A percentile compares a stretch with the other conserved stretches of the same genome.
Conservation (phyloP, 129 eudicot genomes). For the Heracleum sosnowskyi region DNA sequence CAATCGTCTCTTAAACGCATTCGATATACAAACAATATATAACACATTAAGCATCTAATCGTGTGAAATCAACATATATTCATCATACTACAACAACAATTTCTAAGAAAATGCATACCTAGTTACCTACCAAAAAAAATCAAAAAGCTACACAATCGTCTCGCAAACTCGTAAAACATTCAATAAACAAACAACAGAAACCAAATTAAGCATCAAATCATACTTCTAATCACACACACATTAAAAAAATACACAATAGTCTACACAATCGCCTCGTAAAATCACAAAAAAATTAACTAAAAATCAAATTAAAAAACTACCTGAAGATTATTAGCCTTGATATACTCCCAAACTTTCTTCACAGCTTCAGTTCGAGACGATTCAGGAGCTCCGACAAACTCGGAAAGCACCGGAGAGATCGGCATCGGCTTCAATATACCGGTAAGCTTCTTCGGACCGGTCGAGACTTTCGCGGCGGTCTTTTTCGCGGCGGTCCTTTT, state of each 20-base stretch:
- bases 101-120: not conserved
- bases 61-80: too few relatives aligned
- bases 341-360: slow-evolving; percentile 36
- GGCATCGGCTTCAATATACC: slow-evolving; percentile 30
- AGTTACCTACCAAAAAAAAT: too few relatives aligned
- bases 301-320: slow-evolving; percentile 7
- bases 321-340: slow-evolving; percentile 35
- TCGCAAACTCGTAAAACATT: not conserved
- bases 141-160: not conserved
- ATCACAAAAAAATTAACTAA: not conserved
- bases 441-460: not conserved
- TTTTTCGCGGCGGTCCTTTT: not conserved
- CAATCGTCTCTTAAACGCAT: too few relatives aligned
- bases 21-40: too few relatives aligned
- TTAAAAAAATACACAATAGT: not conserved
- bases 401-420: slow-evolving; percentile 25
- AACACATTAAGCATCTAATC: too few relatives aligned
- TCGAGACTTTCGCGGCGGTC: not conserved
- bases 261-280: not conserved
- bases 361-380: slow-evolving; percentile 33
- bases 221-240: not conserved
- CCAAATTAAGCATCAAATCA: not conserved
- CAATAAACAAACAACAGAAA: not conserved
- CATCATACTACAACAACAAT: too few relatives aligned
- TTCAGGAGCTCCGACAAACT: slow-evolving; percentile 25